phyloP scores from a whole-genome alignment of 768 basidiomycete species.

The Piloderma croceum region DNA sequence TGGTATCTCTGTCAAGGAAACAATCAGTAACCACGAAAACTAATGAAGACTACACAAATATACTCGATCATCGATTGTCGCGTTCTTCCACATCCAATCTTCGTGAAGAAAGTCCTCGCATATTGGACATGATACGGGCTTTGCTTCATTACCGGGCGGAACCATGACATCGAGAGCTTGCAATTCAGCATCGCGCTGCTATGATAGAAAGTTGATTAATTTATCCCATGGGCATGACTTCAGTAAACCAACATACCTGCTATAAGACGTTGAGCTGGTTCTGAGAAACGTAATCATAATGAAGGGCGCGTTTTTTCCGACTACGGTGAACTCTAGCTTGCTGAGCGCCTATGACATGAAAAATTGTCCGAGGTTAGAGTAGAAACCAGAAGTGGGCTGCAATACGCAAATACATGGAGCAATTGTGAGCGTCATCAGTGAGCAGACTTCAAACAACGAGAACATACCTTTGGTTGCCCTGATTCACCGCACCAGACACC shows the following conservation, averaged over 20 bases:
- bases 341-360: constrained; percentile 76
- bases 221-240: constrained; percentile 9
- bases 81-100: constrained; percentile 97
- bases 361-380: constrained; percentile 42
- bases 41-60: constrained; percentile 20
- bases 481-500: constrained; percentile 69
- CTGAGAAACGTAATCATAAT: constrained; percentile 61
- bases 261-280: constrained; percentile 74
- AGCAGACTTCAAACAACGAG: neutral
- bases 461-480: constrained; percentile 35
- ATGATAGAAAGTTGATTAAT: too few species aligned
- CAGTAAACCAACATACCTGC: constrained; percentile 50
- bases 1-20: constrained; percentile 69
- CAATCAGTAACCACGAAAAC: constrained; percentile 4
- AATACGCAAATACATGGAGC: constrained; percentile 3
- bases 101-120: constrained; percentile 95
- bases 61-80: constrained; percentile 79
- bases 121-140: constrained; percentile 82
- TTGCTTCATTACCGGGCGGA: constrained; percentile 85
- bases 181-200: constrained; percentile 73
- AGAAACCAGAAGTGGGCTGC: constrained; percentile 24
- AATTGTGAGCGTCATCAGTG: neutral
- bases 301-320: constrained; percentile 78
- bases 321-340: constrained; percentile 76
- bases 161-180: constrained; percentile 79